A percentile compares a stretch with the other conserved stretches of the same genome.
These are phyloP conservation scores for Actinidia chinensis DNA, from an alignment of 179 eudicot genomes.

Conservation along the genomic window DNA sequence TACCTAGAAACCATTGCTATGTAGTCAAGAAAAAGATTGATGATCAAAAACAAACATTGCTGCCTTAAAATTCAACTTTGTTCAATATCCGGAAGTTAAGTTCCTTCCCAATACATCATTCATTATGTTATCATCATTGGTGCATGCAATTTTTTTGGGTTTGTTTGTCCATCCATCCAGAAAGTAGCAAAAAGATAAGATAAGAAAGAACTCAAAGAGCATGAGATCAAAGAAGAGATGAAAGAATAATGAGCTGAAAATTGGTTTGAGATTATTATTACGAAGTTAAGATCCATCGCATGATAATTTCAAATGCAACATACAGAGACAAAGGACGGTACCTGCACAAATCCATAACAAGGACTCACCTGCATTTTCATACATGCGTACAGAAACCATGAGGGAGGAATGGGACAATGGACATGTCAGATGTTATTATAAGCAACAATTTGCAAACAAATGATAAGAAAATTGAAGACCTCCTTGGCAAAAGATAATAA, in stretches of 20 bases:
- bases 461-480: not conserved
- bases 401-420: constrained; percentile 5
- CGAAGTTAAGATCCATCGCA: not conserved
- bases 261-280: not conserved
- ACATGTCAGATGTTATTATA: not conserved
- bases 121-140: constrained; percentile 4
- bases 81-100: not conserved
- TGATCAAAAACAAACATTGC: not conserved
- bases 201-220: not conserved
- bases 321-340: not conserved
- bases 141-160: not conserved
- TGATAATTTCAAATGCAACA: not conserved
- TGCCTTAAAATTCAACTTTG: not conserved
- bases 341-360: not conserved
- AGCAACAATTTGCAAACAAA: not conserved
- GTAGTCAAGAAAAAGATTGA: constrained; percentile 8
- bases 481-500: not conserved
- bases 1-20: constrained; percentile 48
- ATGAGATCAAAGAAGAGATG: not conserved
- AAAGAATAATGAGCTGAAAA: not conserved
- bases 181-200: not conserved
- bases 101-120: not conserved
- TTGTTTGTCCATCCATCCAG: not conserved
- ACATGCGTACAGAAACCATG: not conserved
- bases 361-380: not conserved